phyloP scores from a whole-genome alignment of 495 filamentous ascomycete genomes.

The Sordaria brevicollis region DNA sequence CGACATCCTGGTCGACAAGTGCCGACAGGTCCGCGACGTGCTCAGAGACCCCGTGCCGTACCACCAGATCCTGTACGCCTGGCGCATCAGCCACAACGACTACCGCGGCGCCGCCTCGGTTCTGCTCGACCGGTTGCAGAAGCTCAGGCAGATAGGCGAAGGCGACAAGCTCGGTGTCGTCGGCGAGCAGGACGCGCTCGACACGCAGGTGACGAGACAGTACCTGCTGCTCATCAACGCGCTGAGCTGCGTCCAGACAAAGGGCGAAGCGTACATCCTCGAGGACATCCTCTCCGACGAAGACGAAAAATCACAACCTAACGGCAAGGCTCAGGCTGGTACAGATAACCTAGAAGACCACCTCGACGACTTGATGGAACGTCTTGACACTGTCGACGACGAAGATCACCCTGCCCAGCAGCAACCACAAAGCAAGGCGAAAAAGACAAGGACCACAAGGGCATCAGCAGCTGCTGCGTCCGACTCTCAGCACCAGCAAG shows the following conservation, averaged over 20 bases:
- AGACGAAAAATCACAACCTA: constrained; percentile 25
- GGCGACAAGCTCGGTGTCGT: constrained; percentile 34
- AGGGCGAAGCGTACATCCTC: constrained; percentile 59
- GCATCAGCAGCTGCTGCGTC: constrained; percentile 8
- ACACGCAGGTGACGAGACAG: constrained; percentile 50
- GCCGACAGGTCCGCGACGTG: constrained; percentile 46
- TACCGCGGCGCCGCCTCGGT: constrained; percentile 81
- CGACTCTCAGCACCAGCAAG: neutral
- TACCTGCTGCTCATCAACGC: constrained; percentile 84
- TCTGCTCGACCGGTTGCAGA: constrained; percentile 51
- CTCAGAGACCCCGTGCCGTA: constrained; percentile 50
- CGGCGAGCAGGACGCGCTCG: constrained; percentile 40
- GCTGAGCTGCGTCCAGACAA: constrained; percentile 67
- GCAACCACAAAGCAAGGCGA: neutral
- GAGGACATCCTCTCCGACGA: constrained; percentile 27
- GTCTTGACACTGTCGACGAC: constrained; percentile 5
- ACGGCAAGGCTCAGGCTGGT: constrained; percentile 3
- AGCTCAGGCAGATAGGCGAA: constrained; percentile 37
- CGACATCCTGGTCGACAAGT: constrained; percentile 57
- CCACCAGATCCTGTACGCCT: constrained; percentile 79
- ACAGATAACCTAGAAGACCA: constrained; percentile 17
- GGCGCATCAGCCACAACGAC: constrained; percentile 71
- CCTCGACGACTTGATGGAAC: constrained; percentile 13
- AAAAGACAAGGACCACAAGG: constrained; percentile 13
- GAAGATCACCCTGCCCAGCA: neutral